Evolutionary conservation across 768 basidiomycete species (phyloP).

Genomic region (Leccinellum albellum): DNA sequence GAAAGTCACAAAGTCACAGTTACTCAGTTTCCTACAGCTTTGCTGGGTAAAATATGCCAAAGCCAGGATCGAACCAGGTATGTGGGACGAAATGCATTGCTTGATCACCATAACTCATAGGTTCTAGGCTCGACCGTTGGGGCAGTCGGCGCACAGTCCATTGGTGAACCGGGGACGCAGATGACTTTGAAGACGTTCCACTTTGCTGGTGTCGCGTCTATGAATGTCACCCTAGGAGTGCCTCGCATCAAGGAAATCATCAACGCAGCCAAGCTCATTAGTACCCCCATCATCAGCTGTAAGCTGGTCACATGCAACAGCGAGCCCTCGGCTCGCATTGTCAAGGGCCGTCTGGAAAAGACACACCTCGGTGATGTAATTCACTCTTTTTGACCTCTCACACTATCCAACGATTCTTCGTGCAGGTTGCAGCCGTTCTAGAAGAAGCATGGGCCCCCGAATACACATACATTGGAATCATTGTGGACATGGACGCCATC

Average conservation of each 20-base stretch:
- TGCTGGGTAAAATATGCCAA: slow-evolving; percentile 92
- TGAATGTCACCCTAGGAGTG: slow-evolving; percentile 99
- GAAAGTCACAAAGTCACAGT: slow-evolving; percentile 82
- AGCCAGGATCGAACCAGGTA: slow-evolving; percentile 94
- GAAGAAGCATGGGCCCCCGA: slow-evolving; percentile 96
- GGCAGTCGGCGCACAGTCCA: slow-evolving; percentile 97
- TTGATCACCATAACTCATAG: not conserved
- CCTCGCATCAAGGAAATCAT: slow-evolving; percentile 99
- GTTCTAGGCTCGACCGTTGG: slow-evolving; percentile 88
- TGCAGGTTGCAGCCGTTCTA: slow-evolving; percentile 81
- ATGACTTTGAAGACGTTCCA: slow-evolving; percentile 99
- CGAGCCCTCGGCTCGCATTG: slow-evolving; percentile 95
- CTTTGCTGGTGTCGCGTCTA: slow-evolving; percentile 98
- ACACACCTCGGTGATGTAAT: slow-evolving; percentile 89
- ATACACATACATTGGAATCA: slow-evolving; percentile 90
- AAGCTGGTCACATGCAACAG: slow-evolving; percentile 81
- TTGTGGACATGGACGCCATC: slow-evolving; percentile 85
- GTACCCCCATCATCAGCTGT: slow-evolving; percentile 97
- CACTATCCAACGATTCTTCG: not conserved
- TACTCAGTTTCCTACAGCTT: slow-evolving; percentile 75
- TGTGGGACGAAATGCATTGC: not conserved
- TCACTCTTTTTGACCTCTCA: not conserved
- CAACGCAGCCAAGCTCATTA: slow-evolving; percentile 96
- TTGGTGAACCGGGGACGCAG: slow-evolving; percentile 98
- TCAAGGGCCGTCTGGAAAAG: slow-evolving; percentile 94